Evolutionary conservation across 805 yeast species (phyloP).

Genomic region (Candida morakotiae): DNA sequence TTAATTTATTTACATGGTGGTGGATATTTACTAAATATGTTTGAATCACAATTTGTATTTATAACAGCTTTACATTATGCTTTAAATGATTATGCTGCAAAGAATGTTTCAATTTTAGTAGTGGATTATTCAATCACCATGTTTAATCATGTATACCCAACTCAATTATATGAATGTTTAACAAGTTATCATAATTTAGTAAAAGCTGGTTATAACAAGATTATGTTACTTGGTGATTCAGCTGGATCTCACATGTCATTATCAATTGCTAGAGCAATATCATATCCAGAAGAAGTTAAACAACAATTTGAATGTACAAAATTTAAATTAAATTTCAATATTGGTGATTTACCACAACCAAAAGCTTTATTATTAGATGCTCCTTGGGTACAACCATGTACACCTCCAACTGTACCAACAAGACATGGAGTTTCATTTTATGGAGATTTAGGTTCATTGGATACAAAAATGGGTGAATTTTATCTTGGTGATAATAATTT

Average conservation of each 20-base stretch:
- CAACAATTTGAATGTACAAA: constrained; percentile 17
- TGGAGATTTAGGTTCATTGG: constrained; percentile 32
- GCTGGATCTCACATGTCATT: constrained; percentile 37
- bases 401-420: constrained; percentile 16
- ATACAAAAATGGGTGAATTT: constrained; percentile 28
- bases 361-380: constrained; percentile 22
- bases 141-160: constrained; percentile 27
- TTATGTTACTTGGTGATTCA: constrained; percentile 38
- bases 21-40: constrained; percentile 22
- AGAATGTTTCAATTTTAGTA: constrained; percentile 20
- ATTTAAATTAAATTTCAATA: constrained; percentile 9
- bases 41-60: constrained; percentile 28
- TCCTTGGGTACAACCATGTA: constrained; percentile 35
- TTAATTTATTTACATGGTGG: constrained; percentile 39
- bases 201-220: constrained; percentile 19
- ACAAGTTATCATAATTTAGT: constrained; percentile 20
- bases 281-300: constrained; percentile 28
- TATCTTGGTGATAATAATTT: constrained; percentile 20
- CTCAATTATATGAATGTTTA: constrained; percentile 28
- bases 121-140: constrained; percentile 30
- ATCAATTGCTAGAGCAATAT: constrained; percentile 18
- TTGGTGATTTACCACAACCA: constrained; percentile 22
- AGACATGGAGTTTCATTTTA: constrained; percentile 18
- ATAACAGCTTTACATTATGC: constrained; percentile 24
- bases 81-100: constrained; percentile 13